These are phyloP conservation scores for Podila epigama DNA, from an alignment of 192 early-diverging fungal species.

Conservation along the genomic window DNA sequence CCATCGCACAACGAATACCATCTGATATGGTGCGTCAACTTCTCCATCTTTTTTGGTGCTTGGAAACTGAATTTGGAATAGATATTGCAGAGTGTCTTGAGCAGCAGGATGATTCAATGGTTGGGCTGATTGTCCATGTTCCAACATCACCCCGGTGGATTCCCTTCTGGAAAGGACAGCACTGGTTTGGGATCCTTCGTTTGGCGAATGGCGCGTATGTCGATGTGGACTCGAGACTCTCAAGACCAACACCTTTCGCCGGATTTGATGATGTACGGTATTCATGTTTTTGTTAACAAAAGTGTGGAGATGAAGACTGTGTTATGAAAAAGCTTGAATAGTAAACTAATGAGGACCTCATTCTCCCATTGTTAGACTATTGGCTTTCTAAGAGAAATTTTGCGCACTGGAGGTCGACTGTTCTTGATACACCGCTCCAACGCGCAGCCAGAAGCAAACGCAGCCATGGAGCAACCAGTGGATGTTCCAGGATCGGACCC, in stretches of 20 bases:
- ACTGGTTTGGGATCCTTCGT: conserved; percentile 45
- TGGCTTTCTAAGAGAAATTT: conserved; percentile 11
- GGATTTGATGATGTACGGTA: conserved; percentile 39
- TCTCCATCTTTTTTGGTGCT: neutral
- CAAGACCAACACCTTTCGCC: conserved; percentile 21
- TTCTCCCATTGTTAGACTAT: conserved; percentile 8
- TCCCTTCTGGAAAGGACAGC: conserved; percentile 43
- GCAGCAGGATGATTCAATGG: conserved; percentile 45
- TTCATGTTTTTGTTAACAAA: neutral
- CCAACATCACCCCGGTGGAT: conserved; percentile 34
- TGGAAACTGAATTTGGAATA: neutral
- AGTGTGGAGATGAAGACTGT: no score
- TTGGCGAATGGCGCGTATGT: conserved; percentile 35
- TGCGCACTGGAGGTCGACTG: conserved; percentile 22
- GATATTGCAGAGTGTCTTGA: conserved; percentile 30
- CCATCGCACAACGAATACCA: no score
- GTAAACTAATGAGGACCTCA: neutral
- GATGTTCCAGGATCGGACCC: neutral
- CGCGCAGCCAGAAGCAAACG: neutral
- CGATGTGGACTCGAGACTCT: conserved; percentile 36
- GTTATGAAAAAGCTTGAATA: neutral
- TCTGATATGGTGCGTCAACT: no score
- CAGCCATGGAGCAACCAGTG: neutral
- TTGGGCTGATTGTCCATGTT: conserved; percentile 39
- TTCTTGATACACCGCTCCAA: conserved; percentile 34